Base-by-base conservation (phyloP, 179 eudicot species). In the Spinacia oleracea region DNA sequence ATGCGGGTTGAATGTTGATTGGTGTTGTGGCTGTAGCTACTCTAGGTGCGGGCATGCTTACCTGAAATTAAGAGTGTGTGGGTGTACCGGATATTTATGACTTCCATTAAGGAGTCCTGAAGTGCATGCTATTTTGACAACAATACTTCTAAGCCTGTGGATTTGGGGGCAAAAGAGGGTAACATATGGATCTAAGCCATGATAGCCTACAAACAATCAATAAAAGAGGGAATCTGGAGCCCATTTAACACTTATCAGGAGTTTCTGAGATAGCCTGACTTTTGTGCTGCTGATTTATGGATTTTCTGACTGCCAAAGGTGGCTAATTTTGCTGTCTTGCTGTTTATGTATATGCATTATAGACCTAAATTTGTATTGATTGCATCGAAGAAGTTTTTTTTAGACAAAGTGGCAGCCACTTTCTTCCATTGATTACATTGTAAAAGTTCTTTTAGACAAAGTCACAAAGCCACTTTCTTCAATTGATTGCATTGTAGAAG, bases 11-110 rank as follows among this genome's bases (percentile, higher is more conserved):
- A 25, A 20, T 29, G 16, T 32, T 68, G 55, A 25, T 63, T 4
- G 46, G 18, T 42, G 23, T 34, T 56, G 68, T 42, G 70, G 60
- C 59, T 58, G 23, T 56, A 55, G 18, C 34, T 9, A 5, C 6
- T 67, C 15, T 68, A 14, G 56, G 68, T 14, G 48, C 14, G 12
- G n/a, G 73, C 20, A 51, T 20, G 35, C 56, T 74, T 42, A 62
- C 68, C 38, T 80, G n/a, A 67, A n/a, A 68, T 31, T 11, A 3
- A 12, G 51, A 75, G 62, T 75, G 58, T 75, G 53, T 45, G 75
- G 6, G 38, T 23, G 53, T 48, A 48, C 23, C 75, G 12, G 42
- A 50, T 59, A 35, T 77, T 38, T n/a, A 51, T 53, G 34, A 67
- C 53, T 66, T 5, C 23, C 60, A 50, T 10, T 18, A 12, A 75